Conservation (phyloP, 805 yeast species). For the Kodamaea kaohsiungensis region DNA sequence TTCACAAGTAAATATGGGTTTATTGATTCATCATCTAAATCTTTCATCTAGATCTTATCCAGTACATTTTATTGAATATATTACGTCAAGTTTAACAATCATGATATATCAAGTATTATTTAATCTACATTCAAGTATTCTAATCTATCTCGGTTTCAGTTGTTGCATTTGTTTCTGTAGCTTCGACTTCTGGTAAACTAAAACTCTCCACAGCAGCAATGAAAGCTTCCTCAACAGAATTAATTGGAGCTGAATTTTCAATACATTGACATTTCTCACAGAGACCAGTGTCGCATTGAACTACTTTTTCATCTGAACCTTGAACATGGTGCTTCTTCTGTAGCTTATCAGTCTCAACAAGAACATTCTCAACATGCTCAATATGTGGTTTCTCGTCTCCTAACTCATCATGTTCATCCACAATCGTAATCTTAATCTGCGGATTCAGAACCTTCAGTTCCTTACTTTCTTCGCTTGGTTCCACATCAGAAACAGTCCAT, state of each 20-base stretch:
- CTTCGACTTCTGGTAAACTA: neutral
- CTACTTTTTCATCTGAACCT: neutral
- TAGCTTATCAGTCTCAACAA: neutral
- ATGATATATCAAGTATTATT: too few species aligned
- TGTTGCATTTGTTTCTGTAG: neutral
- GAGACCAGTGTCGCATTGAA: neutral
- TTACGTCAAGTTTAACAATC: too few species aligned
- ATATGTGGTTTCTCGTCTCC: neutral
- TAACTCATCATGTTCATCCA: neutral
- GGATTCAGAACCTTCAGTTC: neutral
- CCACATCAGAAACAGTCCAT: neutral
- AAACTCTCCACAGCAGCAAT: slow-evolving; percentile 1
- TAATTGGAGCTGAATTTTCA: neutral
- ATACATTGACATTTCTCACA: neutral
- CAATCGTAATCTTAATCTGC: neutral
- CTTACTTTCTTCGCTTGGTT: neutral
- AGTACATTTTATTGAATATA: too few species aligned
- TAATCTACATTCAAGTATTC: neutral
- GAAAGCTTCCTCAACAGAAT: neutral
- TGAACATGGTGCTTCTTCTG: neutral
- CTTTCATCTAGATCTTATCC: too few species aligned
- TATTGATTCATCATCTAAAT: too few species aligned
- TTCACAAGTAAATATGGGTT: too few species aligned
- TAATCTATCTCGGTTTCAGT: too few species aligned
- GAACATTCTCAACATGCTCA: neutral